Evolutionary conservation across 257 asterid species (phyloP), one percentile per base, ranked within the genome.

Genomic region (Parsonsia alboflavescens): DNA sequence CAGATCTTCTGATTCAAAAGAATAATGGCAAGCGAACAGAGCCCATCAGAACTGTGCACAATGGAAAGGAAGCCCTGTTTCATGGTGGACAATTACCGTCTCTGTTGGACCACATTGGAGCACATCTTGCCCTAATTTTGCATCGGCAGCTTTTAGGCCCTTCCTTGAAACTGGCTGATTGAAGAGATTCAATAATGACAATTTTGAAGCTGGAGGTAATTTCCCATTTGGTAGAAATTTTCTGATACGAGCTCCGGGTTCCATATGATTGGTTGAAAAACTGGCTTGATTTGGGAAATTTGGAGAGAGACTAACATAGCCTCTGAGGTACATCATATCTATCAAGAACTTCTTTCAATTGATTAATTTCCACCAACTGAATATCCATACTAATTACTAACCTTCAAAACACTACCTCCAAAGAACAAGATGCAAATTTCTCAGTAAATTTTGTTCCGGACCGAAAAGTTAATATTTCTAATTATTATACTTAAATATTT

Each of bases 261-360:
- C 99, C 99, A 94, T 92, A 65, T 94, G 98, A 57, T 94, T 94
- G 0, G 99, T 94, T 10, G 99, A 92, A n/a, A 94, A 94, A 85
- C 99, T 94, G 33, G 89, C 85, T 67, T 94, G 99, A 50, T 89
- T 85, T 0, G 99, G 99, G 36, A 94, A 94, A 58, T 94, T 94
- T 0, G 99, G 97, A 66, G 92, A 94, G 0, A 94, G 86, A 28
- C 89, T 86, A 3, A 94, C 99, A 8, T 94, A 94, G 0, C 98
- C 98, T 61, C 99, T 80, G 0, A 94, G 73, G 59, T 92, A 94
- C 99, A 94, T 94, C 98, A 94, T 92, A 53, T 94, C 97, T 0
- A 94, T 92, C 63, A 94, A 71, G 65, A 94, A 92, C 82, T 94
- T 94, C 89, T 92, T 94, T 98, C 99, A 92, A 0, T n/a, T n/a